Conservation (phyloP, 2,329 filamentous ascomycete genomes). For the Cladosporium sp. region DNA sequence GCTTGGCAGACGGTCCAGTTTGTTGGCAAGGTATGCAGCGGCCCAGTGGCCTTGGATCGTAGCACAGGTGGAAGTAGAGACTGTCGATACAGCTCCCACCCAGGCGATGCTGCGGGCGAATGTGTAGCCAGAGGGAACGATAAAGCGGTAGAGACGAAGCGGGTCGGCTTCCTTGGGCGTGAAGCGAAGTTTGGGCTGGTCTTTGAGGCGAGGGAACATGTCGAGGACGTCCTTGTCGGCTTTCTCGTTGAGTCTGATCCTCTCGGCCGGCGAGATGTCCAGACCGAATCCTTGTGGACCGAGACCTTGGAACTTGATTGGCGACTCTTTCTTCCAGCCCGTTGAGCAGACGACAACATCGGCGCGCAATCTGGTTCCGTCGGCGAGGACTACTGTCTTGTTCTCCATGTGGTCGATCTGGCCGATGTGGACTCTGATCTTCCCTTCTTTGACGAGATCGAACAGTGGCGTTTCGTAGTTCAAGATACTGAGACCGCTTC, state of each 20-base stretch:
- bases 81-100: constrained; percentile 42
- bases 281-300: constrained; percentile 11
- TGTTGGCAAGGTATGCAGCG: constrained; percentile 62
- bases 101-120: constrained; percentile 43
- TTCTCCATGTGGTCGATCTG: constrained; percentile 55
- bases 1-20: constrained; percentile 44
- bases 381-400: constrained; percentile 52
- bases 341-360: constrained; percentile 59
- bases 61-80: constrained; percentile 42
- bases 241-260: constrained; percentile 42
- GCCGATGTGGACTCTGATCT: constrained; percentile 58
- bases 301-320: constrained; percentile 49
- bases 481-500: constrained; percentile 59
- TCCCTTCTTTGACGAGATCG: constrained; percentile 55
- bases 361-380: constrained; percentile 47
- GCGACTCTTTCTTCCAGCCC: constrained; percentile 57
- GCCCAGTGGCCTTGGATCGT: constrained; percentile 51
- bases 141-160: constrained; percentile 47
- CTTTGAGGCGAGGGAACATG: constrained; percentile 55
- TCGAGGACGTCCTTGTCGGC: constrained; percentile 57
- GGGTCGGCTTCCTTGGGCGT: constrained; percentile 29
- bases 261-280: constrained; percentile 25
- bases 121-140: constrained; percentile 42
- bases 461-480: constrained; percentile 62
- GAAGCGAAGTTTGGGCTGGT: constrained; percentile 47